Conservation (phyloP, 768 basidiomycete species). For the Peribolospora kevripleyi region DNA sequence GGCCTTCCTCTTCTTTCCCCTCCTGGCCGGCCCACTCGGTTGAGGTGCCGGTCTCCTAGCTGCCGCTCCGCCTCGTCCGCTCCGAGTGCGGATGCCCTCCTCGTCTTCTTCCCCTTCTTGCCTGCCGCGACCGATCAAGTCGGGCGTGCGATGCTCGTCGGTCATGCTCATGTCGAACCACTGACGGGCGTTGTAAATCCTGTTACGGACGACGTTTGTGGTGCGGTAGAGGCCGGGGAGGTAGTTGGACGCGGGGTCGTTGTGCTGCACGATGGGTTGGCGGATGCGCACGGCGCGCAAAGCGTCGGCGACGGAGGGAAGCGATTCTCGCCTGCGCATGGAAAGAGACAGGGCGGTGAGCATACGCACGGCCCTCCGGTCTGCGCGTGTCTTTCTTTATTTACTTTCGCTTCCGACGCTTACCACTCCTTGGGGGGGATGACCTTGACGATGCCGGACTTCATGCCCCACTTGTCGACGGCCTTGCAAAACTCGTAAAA, state of each 20-base stretch:
- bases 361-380: background rate
- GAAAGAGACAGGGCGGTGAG: background rate
- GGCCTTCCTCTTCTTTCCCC: slow-evolving; percentile 15
- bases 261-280: slow-evolving; percentile 78
- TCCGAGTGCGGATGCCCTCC: slow-evolving; percentile 4
- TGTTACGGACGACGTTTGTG: slow-evolving; percentile 71
- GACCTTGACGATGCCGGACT: slow-evolving; percentile 83
- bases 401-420: slow-evolving; percentile 14
- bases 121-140: slow-evolving; percentile 6
- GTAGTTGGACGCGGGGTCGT: slow-evolving; percentile 34
- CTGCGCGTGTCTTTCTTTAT: background rate
- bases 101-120: slow-evolving; percentile 12
- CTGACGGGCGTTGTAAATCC: slow-evolving; percentile 58
- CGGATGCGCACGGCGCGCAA: slow-evolving; percentile 53
- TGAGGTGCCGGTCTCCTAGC: slow-evolving; percentile 18
- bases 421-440: slow-evolving; percentile 88
- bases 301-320: slow-evolving; percentile 49
- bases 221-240: slow-evolving; percentile 62
- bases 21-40: slow-evolving; percentile 10
- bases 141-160: slow-evolving; percentile 46
- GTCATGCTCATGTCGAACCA: slow-evolving; percentile 56
- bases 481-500: slow-evolving; percentile 60
- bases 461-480: slow-evolving; percentile 70
- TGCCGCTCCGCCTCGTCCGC: slow-evolving; percentile 8
- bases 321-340: slow-evolving; percentile 34